Evolutionary conservation across 2,329 filamentous ascomycete species (phyloP).

Genomic region (Verticillium isaacii): DNA sequence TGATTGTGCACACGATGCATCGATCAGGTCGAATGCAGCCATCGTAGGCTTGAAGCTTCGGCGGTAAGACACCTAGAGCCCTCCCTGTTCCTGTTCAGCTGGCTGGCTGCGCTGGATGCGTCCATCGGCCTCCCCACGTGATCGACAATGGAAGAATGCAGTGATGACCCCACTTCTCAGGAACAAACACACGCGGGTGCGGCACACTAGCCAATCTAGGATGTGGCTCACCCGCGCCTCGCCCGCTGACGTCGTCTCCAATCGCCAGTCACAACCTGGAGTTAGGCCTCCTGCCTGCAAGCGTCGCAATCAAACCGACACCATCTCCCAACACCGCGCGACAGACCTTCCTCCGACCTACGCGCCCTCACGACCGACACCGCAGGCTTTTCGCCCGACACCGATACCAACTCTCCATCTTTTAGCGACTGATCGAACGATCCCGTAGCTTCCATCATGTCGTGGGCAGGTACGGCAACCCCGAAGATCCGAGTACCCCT

Average conservation of each 20-base stretch:
- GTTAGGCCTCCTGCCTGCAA: not conserved
- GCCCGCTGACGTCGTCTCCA: constrained; percentile 4
- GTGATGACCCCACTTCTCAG: not conserved
- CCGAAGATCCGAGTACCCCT: constrained; percentile 2
- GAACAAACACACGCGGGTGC: not conserved
- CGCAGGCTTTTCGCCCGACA: not conserved
- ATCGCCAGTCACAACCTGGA: not conserved
- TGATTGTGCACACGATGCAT: too few relatives aligned
- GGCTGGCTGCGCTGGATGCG: too few relatives aligned
- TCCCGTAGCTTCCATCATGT: constrained; percentile 29
- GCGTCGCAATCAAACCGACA: not conserved
- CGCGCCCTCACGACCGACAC: not conserved
- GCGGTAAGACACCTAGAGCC: too few relatives aligned
- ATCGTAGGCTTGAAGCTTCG: too few relatives aligned
- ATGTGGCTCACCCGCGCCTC: constrained; percentile 2
- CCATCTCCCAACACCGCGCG: not conserved
- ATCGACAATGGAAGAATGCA: not conserved
- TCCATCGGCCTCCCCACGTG: not conserved
- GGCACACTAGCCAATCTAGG: not conserved
- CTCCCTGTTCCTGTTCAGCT: too few relatives aligned
- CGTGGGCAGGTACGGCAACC: constrained; percentile 37
- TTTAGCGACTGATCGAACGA: not conserved
- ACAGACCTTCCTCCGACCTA: not conserved
- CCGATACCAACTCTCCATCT: not conserved
- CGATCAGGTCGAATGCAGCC: too few relatives aligned